Base-by-base conservation (phyloP, 208 protist species). In the Trypanosoma lewisi region DNA sequence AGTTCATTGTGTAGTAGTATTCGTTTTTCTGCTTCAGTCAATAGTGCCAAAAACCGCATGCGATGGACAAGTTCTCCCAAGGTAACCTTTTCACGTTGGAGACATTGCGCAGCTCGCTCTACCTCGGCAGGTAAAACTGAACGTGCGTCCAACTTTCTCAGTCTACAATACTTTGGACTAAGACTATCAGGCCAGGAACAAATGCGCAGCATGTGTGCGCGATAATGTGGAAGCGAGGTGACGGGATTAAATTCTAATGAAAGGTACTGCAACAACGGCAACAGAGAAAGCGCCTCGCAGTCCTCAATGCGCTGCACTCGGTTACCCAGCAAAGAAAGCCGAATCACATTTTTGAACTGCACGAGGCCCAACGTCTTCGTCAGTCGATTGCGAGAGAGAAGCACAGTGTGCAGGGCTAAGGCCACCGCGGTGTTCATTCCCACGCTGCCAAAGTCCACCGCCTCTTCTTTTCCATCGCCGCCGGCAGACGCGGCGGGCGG, bases 161-260 rank as follows among this genome's bases (percentile, higher is more conserved):
- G 77, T 3, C 86, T 81, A 55, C 88, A 94, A 25, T 73, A 73
- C 23, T 66, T 67, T 0, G 64, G 39, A 6, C 75, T 55, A n/a
- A 93, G 52, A 21, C 64, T 65, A 6, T 87, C 63, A 9, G 86
- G 87, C 81, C 83, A 91, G 25, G 80, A 73, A 59, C 77, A 86
- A 30, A 96, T 89, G 42, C 83, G 86, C 36, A 96, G 61, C 0
- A 96, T 42, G 37, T 96, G 90, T 2, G 83, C 78, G 34, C 83
- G 82, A 67, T 93, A 96, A 63, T 94, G 82, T 21, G 84, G 77
- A 12, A 93, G 78, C 21, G 70, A 64, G 5, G 79, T 63, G 14
- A 96, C 90, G 7, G 90, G 90, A 60, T 93, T 93, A 66, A 83
- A 91, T 69, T 92, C 86, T 27, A 96, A 61, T 0, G 83, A 88